These are phyloP conservation scores for Guyanaporus albipodus DNA, from an alignment of 768 basidiomycete species.

Conservation along the genomic window DNA sequence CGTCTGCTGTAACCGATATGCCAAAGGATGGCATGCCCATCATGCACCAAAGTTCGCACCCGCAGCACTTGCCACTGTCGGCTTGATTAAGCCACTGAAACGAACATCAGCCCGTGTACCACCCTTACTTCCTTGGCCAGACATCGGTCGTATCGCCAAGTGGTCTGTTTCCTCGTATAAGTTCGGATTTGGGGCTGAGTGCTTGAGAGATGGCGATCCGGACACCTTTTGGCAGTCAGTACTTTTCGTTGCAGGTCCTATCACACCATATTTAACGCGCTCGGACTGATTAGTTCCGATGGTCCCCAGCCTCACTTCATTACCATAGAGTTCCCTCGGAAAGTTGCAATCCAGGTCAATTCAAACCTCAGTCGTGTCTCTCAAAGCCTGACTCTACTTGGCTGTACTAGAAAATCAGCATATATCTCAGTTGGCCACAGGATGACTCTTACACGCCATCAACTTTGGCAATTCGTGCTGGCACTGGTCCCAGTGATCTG, in stretches of 20 bases:
- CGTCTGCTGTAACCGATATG: constrained; percentile 11
- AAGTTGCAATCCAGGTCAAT: constrained; percentile 81
- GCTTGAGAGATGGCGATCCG: constrained; percentile 81
- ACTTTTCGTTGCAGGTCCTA: neutral
- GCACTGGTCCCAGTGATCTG: constrained; percentile 86
- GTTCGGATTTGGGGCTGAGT: constrained; percentile 94
- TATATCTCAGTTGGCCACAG: constrained; percentile 71
- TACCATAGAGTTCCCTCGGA: constrained; percentile 88
- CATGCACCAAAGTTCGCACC: constrained; percentile 34
- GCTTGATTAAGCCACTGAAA: no score
- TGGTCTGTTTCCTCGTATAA: constrained; percentile 98
- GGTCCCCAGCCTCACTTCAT: constrained; percentile 97
- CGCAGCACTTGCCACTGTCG: neutral
- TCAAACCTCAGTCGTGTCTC: neutral
- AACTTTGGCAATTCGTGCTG: constrained; percentile 84
- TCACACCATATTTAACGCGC: neutral
- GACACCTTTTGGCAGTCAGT: constrained; percentile 98
- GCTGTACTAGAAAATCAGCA: constrained; percentile 70
- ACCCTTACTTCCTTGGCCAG: constrained; percentile 65
- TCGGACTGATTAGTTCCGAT: constrained; percentile 62
- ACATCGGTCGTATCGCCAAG: constrained; percentile 83
- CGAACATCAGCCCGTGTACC: constrained; percentile 34
- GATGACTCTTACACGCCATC: constrained; percentile 99
- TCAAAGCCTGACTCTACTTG: neutral
- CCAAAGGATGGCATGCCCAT: constrained; percentile 37